These are phyloP conservation scores for Pelargonium myrrhifolium DNA, from an alignment of 441 rosid genomes.

Conservation along the genomic window DNA sequence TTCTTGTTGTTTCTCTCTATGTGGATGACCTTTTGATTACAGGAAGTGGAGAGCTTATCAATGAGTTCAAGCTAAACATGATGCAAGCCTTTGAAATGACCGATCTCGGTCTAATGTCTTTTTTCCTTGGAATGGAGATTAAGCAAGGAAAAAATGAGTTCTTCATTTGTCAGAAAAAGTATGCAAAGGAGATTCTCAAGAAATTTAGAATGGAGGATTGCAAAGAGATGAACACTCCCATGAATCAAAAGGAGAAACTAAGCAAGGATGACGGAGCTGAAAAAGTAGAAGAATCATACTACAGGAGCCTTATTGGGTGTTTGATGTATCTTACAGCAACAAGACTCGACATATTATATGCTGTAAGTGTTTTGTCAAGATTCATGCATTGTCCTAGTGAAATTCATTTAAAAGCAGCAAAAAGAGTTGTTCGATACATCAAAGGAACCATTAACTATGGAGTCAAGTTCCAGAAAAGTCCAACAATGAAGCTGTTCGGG, in stretches of 20 bases:
- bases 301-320: not conserved
- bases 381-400: not conserved
- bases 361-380: slow-evolving; percentile 6
- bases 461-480: not conserved
- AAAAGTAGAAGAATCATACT: not conserved
- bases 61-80: not conserved
- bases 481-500: not conserved
- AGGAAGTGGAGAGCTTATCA: not conserved
- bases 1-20: not conserved
- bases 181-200: not conserved
- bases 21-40: not conserved
- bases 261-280: not conserved
- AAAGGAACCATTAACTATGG: not conserved
- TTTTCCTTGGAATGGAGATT: not conserved
- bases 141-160: not conserved
- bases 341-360: not conserved
- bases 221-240: not conserved
- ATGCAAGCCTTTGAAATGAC: not conserved
- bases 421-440: not conserved
- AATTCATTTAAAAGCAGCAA: not conserved
- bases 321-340: not conserved
- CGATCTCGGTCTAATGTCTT: not conserved
- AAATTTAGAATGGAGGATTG: not conserved
- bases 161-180: not conserved
- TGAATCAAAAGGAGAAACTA: not conserved